phyloP scores from a whole-genome alignment of 2,329 filamentous ascomycete genomes.

The Cercospora canescens region DNA sequence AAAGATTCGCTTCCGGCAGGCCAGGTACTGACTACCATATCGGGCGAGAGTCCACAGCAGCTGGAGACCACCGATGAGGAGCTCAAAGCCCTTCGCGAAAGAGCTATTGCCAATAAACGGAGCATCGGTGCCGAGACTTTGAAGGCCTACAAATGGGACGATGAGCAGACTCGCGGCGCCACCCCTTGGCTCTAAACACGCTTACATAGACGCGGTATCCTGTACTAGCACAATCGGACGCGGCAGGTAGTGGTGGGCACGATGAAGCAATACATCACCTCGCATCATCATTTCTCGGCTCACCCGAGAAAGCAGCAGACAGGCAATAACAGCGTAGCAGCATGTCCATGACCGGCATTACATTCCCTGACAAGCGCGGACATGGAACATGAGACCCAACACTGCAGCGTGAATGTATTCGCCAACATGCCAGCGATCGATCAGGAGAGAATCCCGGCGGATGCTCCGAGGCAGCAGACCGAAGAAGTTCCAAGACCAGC shows the following conservation, averaged over 20 bases:
- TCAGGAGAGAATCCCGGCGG: neutral
- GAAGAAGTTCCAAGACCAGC: neutral
- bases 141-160: constrained; percentile 37
- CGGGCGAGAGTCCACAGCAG: constrained; percentile 24
- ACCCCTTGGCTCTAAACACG: constrained; percentile 30
- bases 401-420: neutral
- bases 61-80: constrained; percentile 29
- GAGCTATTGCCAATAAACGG: constrained; percentile 41
- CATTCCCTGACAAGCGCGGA: neutral
- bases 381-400: too few relatives aligned
- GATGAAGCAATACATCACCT: neutral
- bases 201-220: neutral
- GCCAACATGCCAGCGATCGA: neutral
- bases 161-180: constrained; percentile 19
- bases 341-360: neutral
- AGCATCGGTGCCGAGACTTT: constrained; percentile 44
- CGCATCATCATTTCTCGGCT: neutral
- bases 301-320: neutral
- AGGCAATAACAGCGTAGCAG: neutral
- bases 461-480: neutral
- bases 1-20: constrained; percentile 31
- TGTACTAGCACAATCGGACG: neutral
- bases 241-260: neutral
- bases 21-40: constrained; percentile 25
- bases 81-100: constrained; percentile 32